Conservation (phyloP, 768 basidiomycete genomes). For the Auriscalpium microsporum region DNA sequence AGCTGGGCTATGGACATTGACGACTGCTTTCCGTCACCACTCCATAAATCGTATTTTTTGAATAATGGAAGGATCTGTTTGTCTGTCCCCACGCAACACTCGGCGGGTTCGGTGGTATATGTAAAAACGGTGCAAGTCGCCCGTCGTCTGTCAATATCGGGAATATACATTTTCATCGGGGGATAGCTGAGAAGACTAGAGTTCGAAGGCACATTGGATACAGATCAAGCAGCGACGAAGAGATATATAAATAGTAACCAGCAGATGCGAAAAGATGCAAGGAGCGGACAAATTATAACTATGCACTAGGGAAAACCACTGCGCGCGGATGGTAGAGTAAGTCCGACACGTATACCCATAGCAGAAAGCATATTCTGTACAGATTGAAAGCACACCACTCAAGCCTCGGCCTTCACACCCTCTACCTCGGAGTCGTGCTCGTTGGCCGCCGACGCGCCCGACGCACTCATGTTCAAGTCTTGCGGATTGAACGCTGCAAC, state of each 20-base stretch:
- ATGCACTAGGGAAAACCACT: conserved; percentile 7
- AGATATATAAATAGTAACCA: conserved; percentile 25
- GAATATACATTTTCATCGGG: not conserved
- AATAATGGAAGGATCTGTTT: not conserved
- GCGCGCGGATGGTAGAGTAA: conserved; percentile 8
- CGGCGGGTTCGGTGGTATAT: no score
- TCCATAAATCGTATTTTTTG: no score
- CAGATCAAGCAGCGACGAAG: conserved; percentile 19
- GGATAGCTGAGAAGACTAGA: not conserved
- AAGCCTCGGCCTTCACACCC: conserved; percentile 57
- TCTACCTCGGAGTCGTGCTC: conserved; percentile 60
- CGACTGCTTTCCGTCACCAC: no score
- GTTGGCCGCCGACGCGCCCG: conserved; percentile 30
- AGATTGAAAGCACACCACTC: conserved; percentile 23
- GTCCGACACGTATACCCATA: conserved; percentile 11
- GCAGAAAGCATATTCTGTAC: conserved; percentile 10
- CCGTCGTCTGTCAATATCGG: not conserved
- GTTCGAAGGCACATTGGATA: conserved; percentile 27
- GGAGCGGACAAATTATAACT: conserved; percentile 26
- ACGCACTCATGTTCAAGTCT: conserved; percentile 51
- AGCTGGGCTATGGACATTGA: not conserved
- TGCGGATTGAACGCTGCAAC: conserved; percentile 59
- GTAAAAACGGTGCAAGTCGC: no score
- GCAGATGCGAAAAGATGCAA: conserved; percentile 27
- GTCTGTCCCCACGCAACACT: not conserved